Evolutionary conservation across 1,139 yeast genomes (phyloP).

Genomic region (Hyphopichia burtonii): DNA sequence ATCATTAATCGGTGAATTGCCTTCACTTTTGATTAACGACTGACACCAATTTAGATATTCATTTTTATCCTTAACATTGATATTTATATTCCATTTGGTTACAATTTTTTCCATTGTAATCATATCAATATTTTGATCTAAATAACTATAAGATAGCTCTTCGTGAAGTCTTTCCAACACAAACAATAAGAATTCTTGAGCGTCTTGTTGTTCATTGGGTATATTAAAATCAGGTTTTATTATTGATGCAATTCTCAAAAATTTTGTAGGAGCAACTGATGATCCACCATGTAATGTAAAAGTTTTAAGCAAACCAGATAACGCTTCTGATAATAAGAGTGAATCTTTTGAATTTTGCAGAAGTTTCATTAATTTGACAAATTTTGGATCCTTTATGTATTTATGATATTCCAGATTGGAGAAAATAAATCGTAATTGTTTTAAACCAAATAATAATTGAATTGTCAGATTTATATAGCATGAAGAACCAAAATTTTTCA

Average conservation of each 20-base stretch:
- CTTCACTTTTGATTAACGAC: conserved; percentile 50
- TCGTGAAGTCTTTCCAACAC: conserved; percentile 68
- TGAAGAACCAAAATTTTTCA: conserved; percentile 67
- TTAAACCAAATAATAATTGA: conserved; percentile 62
- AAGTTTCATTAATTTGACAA: conserved; percentile 17
- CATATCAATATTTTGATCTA: conserved; percentile 12
- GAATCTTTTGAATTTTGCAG: conserved; percentile 24
- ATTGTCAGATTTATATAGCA: conserved; percentile 72
- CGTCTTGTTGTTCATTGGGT: conserved; percentile 76
- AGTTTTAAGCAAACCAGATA: conserved; percentile 39
- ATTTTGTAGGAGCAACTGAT: conserved; percentile 63
- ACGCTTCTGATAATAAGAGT: conserved; percentile 47
- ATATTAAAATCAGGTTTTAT: conserved; percentile 65
- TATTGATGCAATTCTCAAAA: conserved; percentile 51
- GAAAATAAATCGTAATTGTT: conserved; percentile 42
- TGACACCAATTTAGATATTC: conserved; percentile 64
- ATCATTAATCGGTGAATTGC: conserved; percentile 64
- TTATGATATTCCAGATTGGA: conserved; percentile 40
- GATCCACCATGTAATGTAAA: conserved; percentile 58
- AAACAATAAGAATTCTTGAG: conserved; percentile 71
- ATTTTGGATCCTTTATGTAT: conserved; percentile 36
- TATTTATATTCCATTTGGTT: conserved; percentile 32
- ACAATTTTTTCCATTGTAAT: conserved; percentile 24
- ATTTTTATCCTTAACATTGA: conserved; percentile 32
- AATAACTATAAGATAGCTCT: conserved; percentile 44